These are phyloP conservation scores for Globisporangium uncinulatum DNA, from an alignment of 352 stramenopile species.

Conservation along the genomic window DNA sequence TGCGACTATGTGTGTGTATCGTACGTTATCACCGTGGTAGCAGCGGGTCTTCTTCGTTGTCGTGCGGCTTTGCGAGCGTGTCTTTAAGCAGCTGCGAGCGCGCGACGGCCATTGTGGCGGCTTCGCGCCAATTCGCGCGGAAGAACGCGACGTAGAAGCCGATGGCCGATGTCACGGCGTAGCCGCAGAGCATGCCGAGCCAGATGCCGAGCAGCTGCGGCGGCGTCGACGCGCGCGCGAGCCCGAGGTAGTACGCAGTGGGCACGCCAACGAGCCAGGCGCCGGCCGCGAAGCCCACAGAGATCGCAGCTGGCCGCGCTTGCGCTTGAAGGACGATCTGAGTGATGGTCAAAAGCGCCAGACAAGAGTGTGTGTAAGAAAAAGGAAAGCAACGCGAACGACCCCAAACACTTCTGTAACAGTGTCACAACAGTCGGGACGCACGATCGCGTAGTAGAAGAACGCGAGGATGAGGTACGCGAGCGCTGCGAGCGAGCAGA, in stretches of 20 bases:
- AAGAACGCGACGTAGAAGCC: conserved; percentile 55
- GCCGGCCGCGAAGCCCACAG: conserved; percentile 46
- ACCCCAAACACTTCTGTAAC: no score
- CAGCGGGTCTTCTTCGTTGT: conserved; percentile 4
- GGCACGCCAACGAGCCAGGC: conserved; percentile 79
- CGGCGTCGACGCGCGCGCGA: conserved; percentile 19
- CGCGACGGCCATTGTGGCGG: conserved; percentile 43
- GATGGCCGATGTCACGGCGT: conserved; percentile 67
- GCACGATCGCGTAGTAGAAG: conserved; percentile 77
- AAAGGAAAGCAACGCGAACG: background rate
- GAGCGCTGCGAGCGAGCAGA: conserved; percentile 47
- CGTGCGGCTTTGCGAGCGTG: conserved; percentile 12
- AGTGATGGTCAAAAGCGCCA: conserved; percentile 1
- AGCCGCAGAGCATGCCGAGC: conserved; percentile 65
- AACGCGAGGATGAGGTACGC: conserved; percentile 72
- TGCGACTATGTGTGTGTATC: background rate
- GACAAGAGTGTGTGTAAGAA: background rate
- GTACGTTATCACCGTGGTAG: conserved; percentile 7
- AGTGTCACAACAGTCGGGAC: conserved; percentile 1
- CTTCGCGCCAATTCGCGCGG: conserved; percentile 50
- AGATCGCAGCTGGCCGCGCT: conserved; percentile 41
- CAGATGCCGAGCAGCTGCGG: conserved; percentile 64
- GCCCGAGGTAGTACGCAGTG: conserved; percentile 57
- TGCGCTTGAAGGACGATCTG: conserved; percentile 71
- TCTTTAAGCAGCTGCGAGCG: conserved; percentile 38